These are phyloP conservation scores for Lactarius akahatsu DNA, from an alignment of 768 basidiomycete genomes.

Conservation along the genomic window DNA sequence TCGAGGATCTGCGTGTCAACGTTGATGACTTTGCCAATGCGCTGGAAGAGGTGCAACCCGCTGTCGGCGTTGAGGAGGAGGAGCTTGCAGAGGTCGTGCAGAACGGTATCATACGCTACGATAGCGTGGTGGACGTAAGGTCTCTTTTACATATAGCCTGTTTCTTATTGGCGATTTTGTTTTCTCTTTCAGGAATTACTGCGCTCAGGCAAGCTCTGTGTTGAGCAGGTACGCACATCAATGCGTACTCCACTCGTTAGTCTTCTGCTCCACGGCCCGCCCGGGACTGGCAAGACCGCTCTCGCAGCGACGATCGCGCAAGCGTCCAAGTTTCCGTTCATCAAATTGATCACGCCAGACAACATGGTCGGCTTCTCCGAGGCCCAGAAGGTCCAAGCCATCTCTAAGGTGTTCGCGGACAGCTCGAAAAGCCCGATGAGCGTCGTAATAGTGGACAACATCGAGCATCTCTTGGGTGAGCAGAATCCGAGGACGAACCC, in stretches of 20 bases:
- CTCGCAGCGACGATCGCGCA: conserved; percentile 92
- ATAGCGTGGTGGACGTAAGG: conserved; percentile 69
- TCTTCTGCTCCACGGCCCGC: conserved; percentile 73
- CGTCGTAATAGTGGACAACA: conserved; percentile 87
- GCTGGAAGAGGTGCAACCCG: conserved; percentile 90
- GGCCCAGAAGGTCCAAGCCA: conserved; percentile 87
- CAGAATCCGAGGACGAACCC: not conserved
- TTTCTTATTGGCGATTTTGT: not conserved
- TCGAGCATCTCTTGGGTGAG: conserved; percentile 89
- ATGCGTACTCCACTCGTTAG: conserved; percentile 79
- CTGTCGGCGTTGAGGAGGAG: conserved; percentile 96
- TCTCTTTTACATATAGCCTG: conserved; percentile 13
- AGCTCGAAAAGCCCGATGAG: conserved; percentile 97
- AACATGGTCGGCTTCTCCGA: conserved; percentile 95
- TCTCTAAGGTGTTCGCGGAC: conserved; percentile 91
- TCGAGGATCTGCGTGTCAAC: conserved; percentile 89
- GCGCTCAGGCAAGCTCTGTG: conserved; percentile 75
- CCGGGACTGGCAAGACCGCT: conserved; percentile 93
- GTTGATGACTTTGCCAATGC: conserved; percentile 85
- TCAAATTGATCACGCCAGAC: conserved; percentile 92
- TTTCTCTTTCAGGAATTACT: conserved; percentile 64
- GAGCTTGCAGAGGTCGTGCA: conserved; percentile 83
- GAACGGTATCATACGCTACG: conserved; percentile 94
- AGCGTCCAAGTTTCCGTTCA: conserved; percentile 91
- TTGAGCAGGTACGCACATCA: conserved; percentile 86